Conservation (phyloP, 768 basidiomycete genomes). For the Sporobolomyces roseus region DNA sequence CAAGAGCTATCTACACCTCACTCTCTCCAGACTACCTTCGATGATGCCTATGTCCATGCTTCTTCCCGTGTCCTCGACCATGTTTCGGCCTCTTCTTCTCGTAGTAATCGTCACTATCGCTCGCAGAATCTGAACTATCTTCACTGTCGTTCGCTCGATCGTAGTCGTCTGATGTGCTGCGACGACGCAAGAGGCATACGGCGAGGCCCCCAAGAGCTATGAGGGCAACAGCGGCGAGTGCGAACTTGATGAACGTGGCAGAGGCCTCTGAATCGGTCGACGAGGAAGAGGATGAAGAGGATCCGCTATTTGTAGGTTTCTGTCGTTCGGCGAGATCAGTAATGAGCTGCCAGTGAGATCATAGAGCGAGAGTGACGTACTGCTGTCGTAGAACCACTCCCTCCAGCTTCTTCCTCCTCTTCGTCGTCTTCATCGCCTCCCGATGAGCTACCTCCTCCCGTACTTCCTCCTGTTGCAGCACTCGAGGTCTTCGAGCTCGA, state of each 20-base stretch:
- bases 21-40: background rate
- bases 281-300: background rate
- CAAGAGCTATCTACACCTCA: too few relatives aligned
- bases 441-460: conserved; percentile 1
- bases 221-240: background rate
- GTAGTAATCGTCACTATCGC: background rate
- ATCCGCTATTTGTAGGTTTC: too few relatives aligned
- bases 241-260: conserved; percentile 1
- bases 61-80: too few relatives aligned
- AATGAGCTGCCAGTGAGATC: too few relatives aligned
- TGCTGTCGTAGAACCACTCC: too few relatives aligned
- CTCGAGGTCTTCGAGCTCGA: background rate
- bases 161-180: background rate
- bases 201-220: background rate
- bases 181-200: background rate
- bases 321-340: too few relatives aligned
- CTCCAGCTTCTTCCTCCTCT: too few relatives aligned
- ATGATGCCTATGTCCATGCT: too few relatives aligned
- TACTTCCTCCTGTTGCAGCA: background rate
- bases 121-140: background rate
- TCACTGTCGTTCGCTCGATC: background rate
- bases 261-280: background rate
- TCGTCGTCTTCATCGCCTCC: background rate
- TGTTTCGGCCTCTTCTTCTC: too few relatives aligned
- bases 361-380: too few relatives aligned